Base-by-base conservation (phyloP, 345 rosid species). In the Acer negundo region DNA sequence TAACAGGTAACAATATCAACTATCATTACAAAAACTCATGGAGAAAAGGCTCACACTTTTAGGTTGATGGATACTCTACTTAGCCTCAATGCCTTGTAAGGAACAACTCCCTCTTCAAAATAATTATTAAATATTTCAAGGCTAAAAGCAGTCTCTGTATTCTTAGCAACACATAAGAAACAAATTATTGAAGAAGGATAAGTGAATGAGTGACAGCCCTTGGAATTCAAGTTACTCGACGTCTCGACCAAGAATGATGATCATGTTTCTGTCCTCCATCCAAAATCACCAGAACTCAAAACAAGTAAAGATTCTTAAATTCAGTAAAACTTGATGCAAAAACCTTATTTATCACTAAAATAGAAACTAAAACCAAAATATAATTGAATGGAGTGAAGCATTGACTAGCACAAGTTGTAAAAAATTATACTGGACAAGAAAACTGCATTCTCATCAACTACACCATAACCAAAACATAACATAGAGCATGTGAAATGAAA, bases 401-500 rank as follows among this genome's bases (percentile, higher is more conserved):
- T 62, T 42, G 62, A 15, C 7, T 15, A n/a, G 31, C 22, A 62
- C 62, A 61, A 22, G 58, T 16, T 46, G 44, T 56, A 53, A 23
- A 44, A 24, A 44, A 73, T 23, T 23, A 44, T 42, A 22, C 5
- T 22, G 42, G 58, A 73, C 58, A 6, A 4, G n/a, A 64, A 47
- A 19, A 28, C 26, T 26, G 16, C n/a, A 12, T 38, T 38, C 70
- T 44, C 19, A 62, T 67, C 38, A 65, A 63, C 70, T 15, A 44
- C 19, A 9, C 51, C 70, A 72, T 28, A 71, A 73, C 40, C 13
- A 46, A 72, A 79, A 64, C 69, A 68, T 46, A 76, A 70, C 68
- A 69, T 62, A 76, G 67, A 81, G 73, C 79, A 83, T 74, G 77
- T 86, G 70, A 80, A 69, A 75, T 44, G 49, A 40, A 46, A 82